A percentile compares a stretch with the other conserved stretches of the same genome.
These are phyloP conservation scores for Cryphonectria radicalis DNA, from an alignment of 2,329 filamentous ascomycete genomes.

Conservation along the genomic window DNA sequence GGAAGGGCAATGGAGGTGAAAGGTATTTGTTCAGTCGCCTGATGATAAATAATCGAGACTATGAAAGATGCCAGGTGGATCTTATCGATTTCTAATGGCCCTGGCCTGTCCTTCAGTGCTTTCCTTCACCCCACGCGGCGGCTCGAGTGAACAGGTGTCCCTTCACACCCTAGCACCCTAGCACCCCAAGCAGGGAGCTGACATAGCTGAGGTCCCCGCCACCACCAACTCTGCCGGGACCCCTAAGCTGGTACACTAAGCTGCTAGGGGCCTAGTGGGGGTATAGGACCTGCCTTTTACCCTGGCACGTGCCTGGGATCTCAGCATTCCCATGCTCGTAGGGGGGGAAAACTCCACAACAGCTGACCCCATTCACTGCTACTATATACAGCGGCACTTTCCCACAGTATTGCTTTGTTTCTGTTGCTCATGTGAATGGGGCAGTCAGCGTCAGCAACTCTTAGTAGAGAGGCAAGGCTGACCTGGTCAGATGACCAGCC, in stretches of 20 bases:
- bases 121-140: neutral
- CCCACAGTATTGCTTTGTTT: neutral
- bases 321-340: neutral
- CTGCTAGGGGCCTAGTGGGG: neutral
- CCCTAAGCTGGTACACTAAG: neutral
- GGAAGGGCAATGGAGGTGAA: conserved; percentile 2
- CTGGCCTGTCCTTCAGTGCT: neutral
- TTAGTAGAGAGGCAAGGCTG: neutral
- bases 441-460: neutral
- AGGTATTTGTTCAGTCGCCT: neutral
- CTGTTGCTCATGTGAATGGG: neutral
- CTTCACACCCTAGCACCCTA: conserved; percentile 14
- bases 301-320: no score
- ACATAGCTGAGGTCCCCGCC: neutral
- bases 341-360: neutral
- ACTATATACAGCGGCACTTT: neutral
- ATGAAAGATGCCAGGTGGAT: conserved; percentile 21
- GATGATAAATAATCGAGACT: conserved; percentile 1
- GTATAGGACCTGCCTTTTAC: neutral
- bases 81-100: conserved; percentile 22
- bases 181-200: neutral
- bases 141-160: conserved; percentile 21
- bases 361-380: neutral
- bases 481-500: neutral
- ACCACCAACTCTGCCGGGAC: neutral